Conservation (phyloP, 2,329 filamentous ascomycete genomes). For the Ophiocordyceps camponoti-rufipedis region DNA sequence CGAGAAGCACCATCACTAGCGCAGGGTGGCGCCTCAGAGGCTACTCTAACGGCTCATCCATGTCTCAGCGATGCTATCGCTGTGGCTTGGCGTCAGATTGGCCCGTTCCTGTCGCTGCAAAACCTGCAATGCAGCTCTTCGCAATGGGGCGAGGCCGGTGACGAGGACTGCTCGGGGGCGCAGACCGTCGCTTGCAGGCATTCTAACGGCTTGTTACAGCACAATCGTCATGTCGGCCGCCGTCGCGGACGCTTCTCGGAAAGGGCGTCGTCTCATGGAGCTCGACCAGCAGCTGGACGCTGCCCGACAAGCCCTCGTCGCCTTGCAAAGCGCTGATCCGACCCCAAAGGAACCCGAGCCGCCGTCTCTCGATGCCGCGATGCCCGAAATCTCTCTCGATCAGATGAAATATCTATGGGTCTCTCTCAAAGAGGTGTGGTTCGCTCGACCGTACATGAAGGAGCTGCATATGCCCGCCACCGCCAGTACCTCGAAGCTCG, state of each 20-base stretch:
- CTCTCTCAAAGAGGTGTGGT: conserved; percentile 12
- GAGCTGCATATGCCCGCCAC: conserved; percentile 14
- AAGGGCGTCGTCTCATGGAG: conserved; percentile 36
- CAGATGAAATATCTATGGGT: conserved; percentile 16
- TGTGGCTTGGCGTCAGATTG: conserved; percentile 50
- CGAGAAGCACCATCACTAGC: neutral
- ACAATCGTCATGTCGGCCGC: conserved; percentile 48
- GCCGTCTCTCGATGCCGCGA: conserved; percentile 1
- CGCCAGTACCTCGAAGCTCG: conserved; percentile 9
- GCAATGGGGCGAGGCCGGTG: conserved; percentile 28
- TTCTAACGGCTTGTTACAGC: conserved; percentile 50
- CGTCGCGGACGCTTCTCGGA: conserved; percentile 39
- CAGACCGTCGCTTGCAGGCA: conserved; percentile 29
- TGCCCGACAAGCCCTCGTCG: conserved; percentile 27
- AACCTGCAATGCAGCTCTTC: conserved; percentile 34
- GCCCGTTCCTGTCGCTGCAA: conserved; percentile 45
- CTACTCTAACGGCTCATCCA: conserved; percentile 3
- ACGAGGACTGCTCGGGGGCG: conserved; percentile 30
- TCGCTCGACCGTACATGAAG: conserved; percentile 16
- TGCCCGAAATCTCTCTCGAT: conserved; percentile 6
- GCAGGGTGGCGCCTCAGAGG: neutral
- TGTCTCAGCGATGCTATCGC: conserved; percentile 40
- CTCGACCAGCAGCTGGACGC: conserved; percentile 43
- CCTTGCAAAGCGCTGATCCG: conserved; percentile 13
- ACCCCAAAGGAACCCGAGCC: neutral